A percentile compares a stretch with the other conserved stretches of the same genome.
These are phyloP conservation scores for Raphanus sativus DNA, from an alignment of 345 rosid genomes.

Conservation along the genomic window DNA sequence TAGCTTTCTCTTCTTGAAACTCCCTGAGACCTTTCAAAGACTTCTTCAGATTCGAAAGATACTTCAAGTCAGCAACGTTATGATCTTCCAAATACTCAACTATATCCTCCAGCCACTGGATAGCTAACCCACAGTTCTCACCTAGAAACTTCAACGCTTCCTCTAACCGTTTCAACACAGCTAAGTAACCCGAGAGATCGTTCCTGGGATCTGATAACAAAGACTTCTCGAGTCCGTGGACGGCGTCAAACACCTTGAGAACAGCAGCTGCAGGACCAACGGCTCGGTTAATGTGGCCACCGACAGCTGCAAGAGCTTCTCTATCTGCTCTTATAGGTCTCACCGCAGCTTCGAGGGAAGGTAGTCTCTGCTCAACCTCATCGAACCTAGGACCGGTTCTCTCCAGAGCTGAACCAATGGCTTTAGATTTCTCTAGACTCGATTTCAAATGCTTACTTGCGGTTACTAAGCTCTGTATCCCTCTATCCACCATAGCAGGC, in stretches of 20 bases:
- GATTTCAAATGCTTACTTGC: slow-evolving; percentile 67
- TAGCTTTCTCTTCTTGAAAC: slow-evolving; percentile 45
- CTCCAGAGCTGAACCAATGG: slow-evolving; percentile 54
- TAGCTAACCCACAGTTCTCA: slow-evolving; percentile 91
- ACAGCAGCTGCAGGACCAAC: slow-evolving; percentile 99
- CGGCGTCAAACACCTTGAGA: slow-evolving; percentile 97
- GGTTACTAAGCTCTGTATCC: slow-evolving; percentile 56
- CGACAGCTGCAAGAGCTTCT: slow-evolving; percentile 78
- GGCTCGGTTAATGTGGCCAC: slow-evolving; percentile 96
- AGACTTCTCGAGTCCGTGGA: slow-evolving; percentile 91
- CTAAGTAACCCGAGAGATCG: slow-evolving; percentile 78
- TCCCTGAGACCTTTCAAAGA: slow-evolving; percentile 65
- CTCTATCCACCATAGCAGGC: slow-evolving; percentile 21
- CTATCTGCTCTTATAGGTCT: slow-evolving; percentile 92
- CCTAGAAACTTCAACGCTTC: slow-evolving; percentile 91
- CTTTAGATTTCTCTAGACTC: slow-evolving; percentile 81
- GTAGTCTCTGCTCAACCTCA: slow-evolving; percentile 76
- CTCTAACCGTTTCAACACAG: slow-evolving; percentile 83
- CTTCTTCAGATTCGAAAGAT: slow-evolving; percentile 67
- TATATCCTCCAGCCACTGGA: slow-evolving; percentile 98
- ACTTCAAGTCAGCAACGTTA: slow-evolving; percentile 69
- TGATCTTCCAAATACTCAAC: slow-evolving; percentile 94
- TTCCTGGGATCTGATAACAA: slow-evolving; percentile 78
- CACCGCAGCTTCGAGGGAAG: slow-evolving; percentile 74
- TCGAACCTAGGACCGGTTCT: slow-evolving; percentile 73